A percentile compares a stretch with the other conserved stretches of the same genome.
Evolutionary conservation across 176 grass and related monocot genomes (phyloP).

Genomic region (Oryza glaberrima): DNA sequence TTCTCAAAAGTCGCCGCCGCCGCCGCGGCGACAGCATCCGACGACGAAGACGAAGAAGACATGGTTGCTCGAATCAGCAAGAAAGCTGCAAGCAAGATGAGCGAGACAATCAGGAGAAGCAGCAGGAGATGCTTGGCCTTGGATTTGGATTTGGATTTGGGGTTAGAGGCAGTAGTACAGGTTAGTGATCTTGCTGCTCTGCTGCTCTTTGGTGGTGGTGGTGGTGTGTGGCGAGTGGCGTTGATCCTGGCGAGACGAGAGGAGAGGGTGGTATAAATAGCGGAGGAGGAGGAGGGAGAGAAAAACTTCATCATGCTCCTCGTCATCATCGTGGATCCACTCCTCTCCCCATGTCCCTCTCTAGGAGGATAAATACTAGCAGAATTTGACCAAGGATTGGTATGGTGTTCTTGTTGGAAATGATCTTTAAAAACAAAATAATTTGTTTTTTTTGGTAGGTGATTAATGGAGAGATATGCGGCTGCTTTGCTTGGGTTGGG

Average conservation of each 20-base stretch:
- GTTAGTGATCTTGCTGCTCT: neutral
- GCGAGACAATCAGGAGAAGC: neutral
- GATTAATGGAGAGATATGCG: too few relatives aligned
- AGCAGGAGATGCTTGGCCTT: neutral
- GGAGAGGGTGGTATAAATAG: conserved; percentile 46
- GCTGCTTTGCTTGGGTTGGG: neutral
- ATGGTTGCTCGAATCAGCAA: conserved; percentile 39
- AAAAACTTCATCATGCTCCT: neutral
- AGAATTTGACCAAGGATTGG: neutral
- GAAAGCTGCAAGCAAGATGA: neutral
- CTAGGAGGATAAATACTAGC: neutral
- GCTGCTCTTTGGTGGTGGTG: neutral
- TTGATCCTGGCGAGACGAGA: conserved; percentile 5
- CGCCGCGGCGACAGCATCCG: neutral
- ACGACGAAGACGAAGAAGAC: conserved; percentile 2
- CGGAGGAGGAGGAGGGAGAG: neutral
- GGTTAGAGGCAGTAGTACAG: neutral
- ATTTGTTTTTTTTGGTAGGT: neutral
- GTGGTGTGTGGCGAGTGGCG: neutral
- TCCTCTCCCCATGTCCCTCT: too few relatives aligned
- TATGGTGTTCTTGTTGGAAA: neutral
- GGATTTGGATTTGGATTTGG: neutral
- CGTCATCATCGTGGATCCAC: neutral
- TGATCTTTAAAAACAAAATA: neutral
- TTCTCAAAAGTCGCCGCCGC: conserved; percentile 37